These are phyloP conservation scores for Citrullus mucosospermus DNA, from an alignment of 306 rosid species.

Conservation along the genomic window DNA sequence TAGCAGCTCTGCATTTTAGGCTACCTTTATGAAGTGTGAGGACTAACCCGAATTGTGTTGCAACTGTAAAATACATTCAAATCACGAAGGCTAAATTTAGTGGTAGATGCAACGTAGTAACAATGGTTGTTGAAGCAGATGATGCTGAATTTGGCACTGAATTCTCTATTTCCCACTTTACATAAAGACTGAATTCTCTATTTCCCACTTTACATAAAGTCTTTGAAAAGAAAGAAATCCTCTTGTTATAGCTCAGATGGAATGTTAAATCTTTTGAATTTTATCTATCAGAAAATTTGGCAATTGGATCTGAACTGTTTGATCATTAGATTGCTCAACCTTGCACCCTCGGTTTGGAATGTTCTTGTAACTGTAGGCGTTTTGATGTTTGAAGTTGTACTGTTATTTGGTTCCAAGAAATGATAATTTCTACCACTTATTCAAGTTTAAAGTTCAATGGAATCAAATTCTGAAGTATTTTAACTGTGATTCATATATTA, in stretches of 20 bases:
- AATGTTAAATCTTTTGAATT: not conserved
- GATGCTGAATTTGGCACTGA: not conserved
- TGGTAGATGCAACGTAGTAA: not conserved
- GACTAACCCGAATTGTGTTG: not conserved
- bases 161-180: not conserved
- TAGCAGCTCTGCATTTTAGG: not conserved
- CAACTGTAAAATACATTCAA: not conserved
- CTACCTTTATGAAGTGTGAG: not conserved
- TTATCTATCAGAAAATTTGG: too few species aligned
- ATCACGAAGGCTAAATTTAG: not conserved
- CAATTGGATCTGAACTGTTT: too few species aligned
- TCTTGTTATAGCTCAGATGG: not conserved
- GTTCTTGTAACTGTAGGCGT: too few species aligned
- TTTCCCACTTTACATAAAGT: not conserved
- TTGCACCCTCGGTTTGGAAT: too few species aligned
- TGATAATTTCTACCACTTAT: too few species aligned
- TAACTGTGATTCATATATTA: too few species aligned
- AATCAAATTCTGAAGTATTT: too few species aligned
- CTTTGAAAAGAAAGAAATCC: not conserved
- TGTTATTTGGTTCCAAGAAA: too few species aligned
- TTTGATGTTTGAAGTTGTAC: too few species aligned
- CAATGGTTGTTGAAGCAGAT: not conserved
- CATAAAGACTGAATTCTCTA: not conserved
- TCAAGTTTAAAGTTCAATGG: too few species aligned
- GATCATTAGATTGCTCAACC: too few species aligned